Percentiles rank a stretch among this genome's conserved stretches.
Conservation (phyloP, 306 rosid genomes). For the Fagus crenata region DNA sequence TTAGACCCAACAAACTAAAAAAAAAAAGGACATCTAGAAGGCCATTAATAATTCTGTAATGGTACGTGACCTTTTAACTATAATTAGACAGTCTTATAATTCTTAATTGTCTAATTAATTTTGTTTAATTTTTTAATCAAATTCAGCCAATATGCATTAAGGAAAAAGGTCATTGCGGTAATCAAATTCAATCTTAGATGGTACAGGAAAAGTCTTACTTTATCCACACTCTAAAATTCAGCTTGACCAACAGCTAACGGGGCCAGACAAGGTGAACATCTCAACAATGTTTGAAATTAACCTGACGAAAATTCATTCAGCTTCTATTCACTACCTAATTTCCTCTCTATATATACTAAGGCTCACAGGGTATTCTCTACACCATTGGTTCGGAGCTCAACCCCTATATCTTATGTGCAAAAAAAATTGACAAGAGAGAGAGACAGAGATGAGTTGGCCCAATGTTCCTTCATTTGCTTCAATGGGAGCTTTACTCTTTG, state of each 20-base stretch:
- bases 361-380: background rate
- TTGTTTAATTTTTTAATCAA: background rate
- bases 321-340: background rate
- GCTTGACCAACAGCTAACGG: conserved; percentile 58
- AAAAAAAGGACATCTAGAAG: background rate
- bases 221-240: conserved; percentile 74
- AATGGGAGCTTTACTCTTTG: conserved; percentile 35
- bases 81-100: background rate
- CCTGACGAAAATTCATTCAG: conserved; percentile 1
- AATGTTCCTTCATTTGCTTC: conserved; percentile 32
- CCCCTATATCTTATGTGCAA: background rate
- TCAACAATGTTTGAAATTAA: conserved; percentile 1
- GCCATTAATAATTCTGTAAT: background rate
- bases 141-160: background rate
- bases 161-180: conserved; percentile 20
- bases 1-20: no score
- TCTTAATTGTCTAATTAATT: background rate
- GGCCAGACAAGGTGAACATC: conserved; percentile 27
- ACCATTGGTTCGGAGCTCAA: background rate
- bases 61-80: conserved; percentile 38
- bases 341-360: conserved; percentile 28
- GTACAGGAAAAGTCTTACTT: conserved; percentile 48
- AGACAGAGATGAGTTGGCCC: conserved; percentile 37
- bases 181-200: conserved; percentile 14
- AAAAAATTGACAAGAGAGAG: background rate